phyloP scores from a whole-genome alignment of 202 grass and related monocot species.

The Panicum hallii region DNA sequence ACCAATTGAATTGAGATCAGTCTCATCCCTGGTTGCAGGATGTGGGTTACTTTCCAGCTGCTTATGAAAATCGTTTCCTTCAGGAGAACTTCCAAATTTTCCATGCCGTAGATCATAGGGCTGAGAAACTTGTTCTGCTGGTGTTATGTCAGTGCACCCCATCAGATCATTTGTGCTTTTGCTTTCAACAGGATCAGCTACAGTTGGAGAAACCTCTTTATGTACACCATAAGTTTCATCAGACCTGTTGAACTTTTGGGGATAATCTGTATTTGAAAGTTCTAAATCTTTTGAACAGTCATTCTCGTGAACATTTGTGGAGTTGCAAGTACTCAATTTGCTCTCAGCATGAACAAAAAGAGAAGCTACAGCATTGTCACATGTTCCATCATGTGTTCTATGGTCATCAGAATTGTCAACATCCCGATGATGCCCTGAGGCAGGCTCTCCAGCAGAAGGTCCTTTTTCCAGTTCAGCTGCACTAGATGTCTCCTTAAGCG shows the following conservation, averaged over 20 bases:
- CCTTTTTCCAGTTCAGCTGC: conserved; percentile 41
- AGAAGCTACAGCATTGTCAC: conserved; percentile 25
- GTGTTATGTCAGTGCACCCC: conserved; percentile 23
- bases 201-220: conserved; percentile 33
- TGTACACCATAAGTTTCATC: conserved; percentile 36
- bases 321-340: conserved; percentile 39
- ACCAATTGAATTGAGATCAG: conserved; percentile 46
- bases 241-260: conserved; percentile 36
- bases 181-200: conserved; percentile 36
- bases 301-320: conserved; percentile 38
- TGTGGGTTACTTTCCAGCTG: conserved; percentile 33
- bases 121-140: conserved; percentile 36
- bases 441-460: conserved; percentile 11
- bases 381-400: conserved; percentile 42
- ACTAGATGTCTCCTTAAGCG: conserved; percentile 13
- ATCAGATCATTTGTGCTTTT: conserved; percentile 29
- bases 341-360: conserved; percentile 36
- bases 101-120: conserved; percentile 39
- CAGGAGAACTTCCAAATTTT: conserved; percentile 47
- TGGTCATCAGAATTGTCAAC: conserved; percentile 30
- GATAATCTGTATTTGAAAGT: conserved; percentile 40
- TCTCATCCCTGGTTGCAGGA: conserved; percentile 43
- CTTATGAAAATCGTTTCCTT: conserved; percentile 39
- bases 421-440: conserved; percentile 14
- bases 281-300: conserved; percentile 34